phyloP scores from a whole-genome alignment of 129 eudicot genomes.

The Escallonia rubra region DNA sequence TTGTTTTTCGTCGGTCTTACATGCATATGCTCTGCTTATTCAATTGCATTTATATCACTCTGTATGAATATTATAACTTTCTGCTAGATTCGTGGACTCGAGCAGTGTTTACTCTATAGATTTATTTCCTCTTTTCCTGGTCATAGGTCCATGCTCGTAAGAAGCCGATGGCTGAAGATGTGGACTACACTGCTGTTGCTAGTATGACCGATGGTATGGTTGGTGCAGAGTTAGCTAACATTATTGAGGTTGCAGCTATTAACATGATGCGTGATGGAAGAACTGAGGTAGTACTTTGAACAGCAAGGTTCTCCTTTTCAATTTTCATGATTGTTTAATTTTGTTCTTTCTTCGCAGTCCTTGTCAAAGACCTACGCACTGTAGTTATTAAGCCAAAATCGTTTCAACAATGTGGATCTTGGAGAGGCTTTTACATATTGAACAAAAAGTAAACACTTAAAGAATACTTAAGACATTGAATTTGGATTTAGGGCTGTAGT shows the following conservation, averaged over 20 bases:
- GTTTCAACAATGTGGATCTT: too few relatives aligned
- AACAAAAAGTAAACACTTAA: too few relatives aligned
- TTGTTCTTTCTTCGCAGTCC: neutral
- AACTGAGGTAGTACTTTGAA: conserved; percentile 57
- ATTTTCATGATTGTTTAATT: neutral
- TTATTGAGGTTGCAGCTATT: conserved; percentile 85
- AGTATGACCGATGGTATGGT: conserved; percentile 86
- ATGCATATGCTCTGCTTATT: neutral
- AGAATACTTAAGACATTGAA: too few relatives aligned
- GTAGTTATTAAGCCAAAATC: too few relatives aligned
- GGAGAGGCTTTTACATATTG: too few relatives aligned
- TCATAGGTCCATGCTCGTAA: conserved; percentile 94
- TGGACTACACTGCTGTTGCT: conserved; percentile 91
- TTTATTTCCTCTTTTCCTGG: neutral
- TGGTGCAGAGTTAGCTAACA: conserved; percentile 95
- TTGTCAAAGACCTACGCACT: neutral
- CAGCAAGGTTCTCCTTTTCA: conserved; percentile 3
- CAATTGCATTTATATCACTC: neutral
- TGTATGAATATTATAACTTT: conserved; percentile 6
- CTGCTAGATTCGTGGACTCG: conserved; percentile 1
- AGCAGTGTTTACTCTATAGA: neutral
- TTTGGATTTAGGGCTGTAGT: too few relatives aligned
- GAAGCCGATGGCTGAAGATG: conserved; percentile 91
- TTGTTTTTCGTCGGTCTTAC: neutral
- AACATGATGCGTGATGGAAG: conserved; percentile 93